Base-by-base conservation (phyloP, 768 basidiomycete species). In the Xerocomus spinulosus region DNA sequence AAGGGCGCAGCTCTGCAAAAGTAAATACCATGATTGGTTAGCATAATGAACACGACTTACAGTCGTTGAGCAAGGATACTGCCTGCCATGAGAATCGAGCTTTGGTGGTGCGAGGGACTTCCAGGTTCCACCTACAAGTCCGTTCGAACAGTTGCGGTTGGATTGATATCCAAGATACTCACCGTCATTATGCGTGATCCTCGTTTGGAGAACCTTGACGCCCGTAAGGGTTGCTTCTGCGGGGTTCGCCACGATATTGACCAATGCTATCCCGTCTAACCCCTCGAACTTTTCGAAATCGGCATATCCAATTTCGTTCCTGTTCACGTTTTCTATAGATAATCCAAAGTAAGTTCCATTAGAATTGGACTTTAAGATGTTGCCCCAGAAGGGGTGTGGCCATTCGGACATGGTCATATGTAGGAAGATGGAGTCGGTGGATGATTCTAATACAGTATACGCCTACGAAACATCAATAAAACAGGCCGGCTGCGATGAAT, bases 201-300 rank as follows among this genome's bases (percentile, higher is more conserved):
- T 71, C 5, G 83, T 85, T 69, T 91, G 88, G 17, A 98, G 66
- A 46, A 75, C 71, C 74, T 98, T 98, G 37, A 61, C 67, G 5
- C 83, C 80, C 0, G 82, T 80, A 5, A 95, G 61, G 4, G 73
- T 68, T 0, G 93, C 92, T 41, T 91, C 83, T 0, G 74, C 70
- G 0, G 91, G 76, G 60, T 98, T 96, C 6, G 85, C 68, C 7
- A 99, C 92, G 30, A 97, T 59, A 60, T 99, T 99, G 56, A 94
- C 78, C 39, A 99, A 69, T 5, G 95, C 95, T 53, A 99, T 95
- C 0, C 96, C 96, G 63, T 98, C 94, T 41, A 99, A 68, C 9
- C 93, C 94, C 47, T 87, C 81, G 78, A 97, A 87, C 75, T 98
- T 99, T 72, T 99, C 96, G 56, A 98, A 99, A 66, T 99, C 95